phyloP scores from a whole-genome alignment of 495 filamentous ascomycete species.

The Glarea lozoyensis region DNA sequence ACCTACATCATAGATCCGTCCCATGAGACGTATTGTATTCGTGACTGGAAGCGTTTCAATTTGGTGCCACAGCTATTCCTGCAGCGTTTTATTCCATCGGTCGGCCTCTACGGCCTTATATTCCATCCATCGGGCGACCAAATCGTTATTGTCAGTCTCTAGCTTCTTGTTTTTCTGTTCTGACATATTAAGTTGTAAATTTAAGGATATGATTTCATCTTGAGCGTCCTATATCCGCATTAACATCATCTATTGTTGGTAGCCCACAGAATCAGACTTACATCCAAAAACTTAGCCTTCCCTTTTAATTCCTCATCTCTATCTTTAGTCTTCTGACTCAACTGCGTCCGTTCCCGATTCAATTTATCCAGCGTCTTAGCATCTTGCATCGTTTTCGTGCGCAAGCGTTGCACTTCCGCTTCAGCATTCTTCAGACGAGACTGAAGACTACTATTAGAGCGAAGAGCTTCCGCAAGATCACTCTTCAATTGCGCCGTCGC shows the following conservation, averaged over 20 bases:
- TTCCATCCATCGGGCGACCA: slow-evolving; percentile 86
- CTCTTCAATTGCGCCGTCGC: slow-evolving; percentile 44
- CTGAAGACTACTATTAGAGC: slow-evolving; percentile 58
- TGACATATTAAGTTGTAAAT: slow-evolving; percentile 79
- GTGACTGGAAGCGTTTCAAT: no score
- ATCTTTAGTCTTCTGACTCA: slow-evolving; percentile 61
- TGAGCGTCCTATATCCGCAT: slow-evolving; percentile 58
- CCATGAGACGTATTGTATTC: no score
- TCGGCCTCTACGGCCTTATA: slow-evolving; percentile 79
- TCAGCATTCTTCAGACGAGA: slow-evolving; percentile 47
- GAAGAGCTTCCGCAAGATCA: slow-evolving; percentile 67
- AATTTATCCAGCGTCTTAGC: slow-evolving; percentile 49
- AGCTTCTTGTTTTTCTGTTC: slow-evolving; percentile 61
- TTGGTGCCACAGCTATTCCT: no score
- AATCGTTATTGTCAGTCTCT: slow-evolving; percentile 74
- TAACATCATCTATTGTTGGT: no score
- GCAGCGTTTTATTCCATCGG: slow-evolving; percentile 59
- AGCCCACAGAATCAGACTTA: slow-evolving; percentile 30
- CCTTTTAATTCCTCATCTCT: slow-evolving; percentile 75
- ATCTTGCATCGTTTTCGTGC: slow-evolving; percentile 45
- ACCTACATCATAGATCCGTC: no score
- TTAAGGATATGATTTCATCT: slow-evolving; percentile 78
- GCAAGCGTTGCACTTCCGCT: slow-evolving; percentile 51
- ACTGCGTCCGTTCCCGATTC: slow-evolving; percentile 48
- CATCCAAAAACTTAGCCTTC: slow-evolving; percentile 74